A percentile compares a stretch with the other conserved stretches of the same genome.
phyloP scores from a whole-genome alignment of 192 early-diverging fungal species.

The Dissophora globulifera region DNA sequence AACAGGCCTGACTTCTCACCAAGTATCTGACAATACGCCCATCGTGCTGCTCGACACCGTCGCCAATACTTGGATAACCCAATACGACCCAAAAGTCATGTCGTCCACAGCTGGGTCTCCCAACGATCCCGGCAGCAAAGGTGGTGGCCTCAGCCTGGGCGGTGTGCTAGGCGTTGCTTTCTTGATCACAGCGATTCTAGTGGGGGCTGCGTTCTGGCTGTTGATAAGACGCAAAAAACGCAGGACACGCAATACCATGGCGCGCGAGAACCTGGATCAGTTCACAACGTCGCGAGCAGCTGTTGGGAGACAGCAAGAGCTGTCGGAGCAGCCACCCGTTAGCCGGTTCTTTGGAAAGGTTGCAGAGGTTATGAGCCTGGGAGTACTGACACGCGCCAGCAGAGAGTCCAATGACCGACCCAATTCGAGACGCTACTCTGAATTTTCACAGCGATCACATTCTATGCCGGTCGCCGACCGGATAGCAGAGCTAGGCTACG shows the following conservation, averaged over 20 bases:
- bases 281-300: background rate
- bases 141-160: background rate
- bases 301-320: background rate
- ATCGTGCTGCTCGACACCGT: conserved; percentile 30
- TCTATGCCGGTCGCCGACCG: conserved; percentile 4
- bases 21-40: conserved; percentile 6
- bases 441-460: background rate
- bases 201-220: conserved; percentile 20
- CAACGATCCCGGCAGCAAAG: background rate
- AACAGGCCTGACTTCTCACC: conserved; percentile 17
- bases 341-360: background rate
- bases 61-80: conserved; percentile 36
- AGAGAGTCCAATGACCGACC: background rate
- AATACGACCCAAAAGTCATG: conserved; percentile 4
- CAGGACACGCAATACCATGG: conserved; percentile 24
- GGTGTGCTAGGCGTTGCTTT: conserved; percentile 25
- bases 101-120: background rate
- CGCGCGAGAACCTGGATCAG: conserved; percentile 16
- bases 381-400: too few relatives aligned
- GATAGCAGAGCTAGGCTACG: conserved; percentile 15
- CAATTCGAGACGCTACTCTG: conserved; percentile 2
- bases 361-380: background rate
- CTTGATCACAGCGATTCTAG: conserved; percentile 17
- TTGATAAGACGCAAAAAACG: conserved; percentile 20
- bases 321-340: background rate